Evolutionary conservation across 1,284 basidiomycete genomes (phyloP), one percentile per base, ranked within the genome.

Genomic region (Irpex sp.): DNA sequence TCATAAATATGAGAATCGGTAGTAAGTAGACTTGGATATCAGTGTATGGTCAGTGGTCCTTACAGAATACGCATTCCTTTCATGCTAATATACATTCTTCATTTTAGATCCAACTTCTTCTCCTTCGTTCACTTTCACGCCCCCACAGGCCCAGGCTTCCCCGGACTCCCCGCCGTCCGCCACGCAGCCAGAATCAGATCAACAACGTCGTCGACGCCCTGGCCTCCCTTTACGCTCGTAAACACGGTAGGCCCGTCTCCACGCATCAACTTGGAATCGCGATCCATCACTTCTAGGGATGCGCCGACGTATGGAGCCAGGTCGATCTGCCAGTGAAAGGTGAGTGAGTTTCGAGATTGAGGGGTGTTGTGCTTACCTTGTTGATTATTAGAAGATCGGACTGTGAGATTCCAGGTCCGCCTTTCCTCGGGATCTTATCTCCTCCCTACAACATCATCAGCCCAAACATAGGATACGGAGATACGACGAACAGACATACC

Each of bases 351-450:
- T n/a, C n/a, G n/a, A n/a, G n/a, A n/a, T n/a, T n/a, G n/a, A n/a
- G n/a, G n/a, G n/a, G n/a, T n/a, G n/a, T n/a, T n/a, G n/a, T n/a
- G n/a, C 83, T 72, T 64, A 93, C 96, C 88, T 99, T 99, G 88
- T 99, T 99, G 78, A 99, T 92, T 32, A 99, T 92, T 66, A 99
- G 85, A 44, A 99, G 86, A 84, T 99, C 98, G 2, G 96, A 97
- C 80, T 98, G 95, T 1, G 96, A 97, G 76, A 99, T 98, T 13
- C 98, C 98, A 1, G 98, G 98, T 1, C 98, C 98, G 6, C 98
- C 98, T 85, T 99, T 99, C 43, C 98, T 88, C 10, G 98, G 98
- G 74, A 99, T 98, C 84, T 99, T 99, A 85, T 99, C 98, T 0
- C 98, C 98, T 32, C 98, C 98, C 85, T 94, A 74, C 54, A n/a